A percentile compares a stretch with the other conserved stretches of the same genome.
These are phyloP conservation scores for Roridomyces roridus DNA, from an alignment of 768 basidiomycete genomes.

Conservation along the genomic window DNA sequence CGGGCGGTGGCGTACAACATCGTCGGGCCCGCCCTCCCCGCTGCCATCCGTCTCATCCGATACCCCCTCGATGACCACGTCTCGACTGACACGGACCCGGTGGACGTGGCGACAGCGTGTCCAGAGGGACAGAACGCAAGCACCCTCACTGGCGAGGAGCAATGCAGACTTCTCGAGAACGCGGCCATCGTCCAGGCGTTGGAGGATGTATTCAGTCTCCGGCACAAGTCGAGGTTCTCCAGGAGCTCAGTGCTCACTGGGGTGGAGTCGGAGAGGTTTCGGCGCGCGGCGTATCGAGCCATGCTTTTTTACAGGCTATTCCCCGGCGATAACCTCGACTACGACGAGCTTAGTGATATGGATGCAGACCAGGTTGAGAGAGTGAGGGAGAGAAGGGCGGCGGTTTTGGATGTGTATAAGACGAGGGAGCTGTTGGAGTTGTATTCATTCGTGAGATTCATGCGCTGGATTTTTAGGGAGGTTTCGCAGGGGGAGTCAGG, in stretches of 20 bases:
- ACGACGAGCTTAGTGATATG: not conserved
- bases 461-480: conserved; percentile 6
- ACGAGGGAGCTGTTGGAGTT: conserved; percentile 17
- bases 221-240: conserved; percentile 16
- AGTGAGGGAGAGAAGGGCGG: not conserved
- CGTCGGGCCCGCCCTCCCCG: conserved; percentile 32
- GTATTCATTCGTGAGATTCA: conserved; percentile 10
- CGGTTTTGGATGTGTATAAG: conserved; percentile 1
- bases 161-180: not conserved
- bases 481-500: not conserved
- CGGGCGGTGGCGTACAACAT: conserved; percentile 33
- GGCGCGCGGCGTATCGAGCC: conserved; percentile 11
- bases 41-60: conserved; percentile 28
- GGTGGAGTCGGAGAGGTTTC: conserved; percentile 8
- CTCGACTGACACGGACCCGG: not conserved
- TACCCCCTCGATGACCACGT: not conserved
- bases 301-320: conserved; percentile 16
- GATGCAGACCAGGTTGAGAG: not conserved
- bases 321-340: not conserved
- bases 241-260: not conserved
- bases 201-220: conserved; percentile 31
- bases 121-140: not conserved
- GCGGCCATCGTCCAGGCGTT: conserved; percentile 12
- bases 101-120: not conserved
- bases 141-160: conserved; percentile 9